These are phyloP conservation scores for Sclerotinia spermophila DNA, from an alignment of 2,329 filamentous ascomycete species.

Conservation along the genomic window DNA sequence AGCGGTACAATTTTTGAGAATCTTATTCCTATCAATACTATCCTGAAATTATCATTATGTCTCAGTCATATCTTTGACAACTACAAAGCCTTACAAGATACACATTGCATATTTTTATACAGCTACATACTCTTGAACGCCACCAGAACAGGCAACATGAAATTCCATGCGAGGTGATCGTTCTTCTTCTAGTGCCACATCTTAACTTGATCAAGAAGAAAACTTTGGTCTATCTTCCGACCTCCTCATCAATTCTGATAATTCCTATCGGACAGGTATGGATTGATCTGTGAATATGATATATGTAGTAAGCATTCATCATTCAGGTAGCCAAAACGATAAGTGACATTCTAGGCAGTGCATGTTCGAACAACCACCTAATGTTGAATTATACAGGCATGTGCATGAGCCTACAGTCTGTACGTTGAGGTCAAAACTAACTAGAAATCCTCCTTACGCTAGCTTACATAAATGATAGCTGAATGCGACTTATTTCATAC, in stretches of 20 bases:
- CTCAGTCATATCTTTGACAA: not conserved
- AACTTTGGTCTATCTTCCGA: not conserved
- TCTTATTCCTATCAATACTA: not conserved
- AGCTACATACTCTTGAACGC: not conserved
- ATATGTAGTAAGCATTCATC: not conserved
- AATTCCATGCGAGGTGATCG: not conserved
- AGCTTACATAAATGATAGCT: not conserved
- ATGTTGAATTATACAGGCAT: not conserved
- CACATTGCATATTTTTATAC: not conserved
- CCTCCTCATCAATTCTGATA: not conserved
- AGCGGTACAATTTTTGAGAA: not conserved
- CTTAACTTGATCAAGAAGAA: not conserved
- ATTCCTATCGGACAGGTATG: not conserved
- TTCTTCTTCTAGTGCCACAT: not conserved
- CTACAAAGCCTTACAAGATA: not conserved
- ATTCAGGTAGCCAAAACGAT: not conserved
- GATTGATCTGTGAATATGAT: not conserved
- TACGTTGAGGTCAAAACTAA: not conserved
- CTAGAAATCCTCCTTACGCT: not conserved
- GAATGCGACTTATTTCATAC: not conserved
- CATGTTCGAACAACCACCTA: not conserved
- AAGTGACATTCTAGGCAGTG: too few species aligned
- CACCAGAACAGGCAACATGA: not conserved
- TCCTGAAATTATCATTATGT: not conserved
- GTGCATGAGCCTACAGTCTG: not conserved